These are phyloP conservation scores for Cutaneotrichosporon daszewskae DNA, from an alignment of 1,284 basidiomycete genomes.

Conservation along the genomic window DNA sequence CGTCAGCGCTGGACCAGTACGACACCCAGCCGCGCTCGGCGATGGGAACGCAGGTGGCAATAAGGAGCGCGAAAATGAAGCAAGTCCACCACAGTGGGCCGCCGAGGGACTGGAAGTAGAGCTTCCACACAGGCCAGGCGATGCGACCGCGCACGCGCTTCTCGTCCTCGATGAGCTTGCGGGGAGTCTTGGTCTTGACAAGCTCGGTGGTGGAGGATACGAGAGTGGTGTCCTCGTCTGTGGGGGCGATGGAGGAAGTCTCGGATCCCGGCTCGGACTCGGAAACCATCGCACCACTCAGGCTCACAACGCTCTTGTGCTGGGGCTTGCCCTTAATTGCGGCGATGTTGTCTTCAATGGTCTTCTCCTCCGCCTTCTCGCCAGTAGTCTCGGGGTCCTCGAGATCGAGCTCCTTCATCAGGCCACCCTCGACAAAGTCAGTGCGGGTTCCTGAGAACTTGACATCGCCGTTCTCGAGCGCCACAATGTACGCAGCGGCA, in stretches of 20 bases:
- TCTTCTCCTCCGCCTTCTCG: slow-evolving; percentile 48
- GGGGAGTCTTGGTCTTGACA: slow-evolving; percentile 55
- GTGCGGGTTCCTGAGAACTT: slow-evolving; percentile 64
- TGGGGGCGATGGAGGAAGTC: slow-evolving; percentile 37
- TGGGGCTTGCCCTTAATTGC: slow-evolving; percentile 25
- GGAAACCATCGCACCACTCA: slow-evolving; percentile 23
- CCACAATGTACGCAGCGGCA: slow-evolving; percentile 50
- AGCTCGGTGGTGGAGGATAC: slow-evolving; percentile 25
- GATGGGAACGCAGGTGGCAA: slow-evolving; percentile 69
- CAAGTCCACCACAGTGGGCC: slow-evolving; percentile 56
- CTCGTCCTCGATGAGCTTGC: slow-evolving; percentile 88
- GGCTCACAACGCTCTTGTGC: slow-evolving; percentile 32
- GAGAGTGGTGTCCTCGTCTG: slow-evolving; percentile 22
- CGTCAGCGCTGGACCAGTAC: slow-evolving; percentile 42
- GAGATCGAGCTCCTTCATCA: slow-evolving; percentile 63
- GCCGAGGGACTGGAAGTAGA: slow-evolving; percentile 57
- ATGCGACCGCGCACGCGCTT: slow-evolving; percentile 78
- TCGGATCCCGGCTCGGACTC: slow-evolving; percentile 35
- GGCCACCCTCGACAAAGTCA: slow-evolving; percentile 61
- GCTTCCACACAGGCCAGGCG: slow-evolving; percentile 67
- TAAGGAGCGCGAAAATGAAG: slow-evolving; percentile 57
- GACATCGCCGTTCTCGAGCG: slow-evolving; percentile 77
- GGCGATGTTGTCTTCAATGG: slow-evolving; percentile 30
- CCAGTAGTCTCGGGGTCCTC: slow-evolving; percentile 52
- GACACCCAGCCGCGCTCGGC: slow-evolving; percentile 77